A percentile compares a stretch with the other conserved stretches of the same genome.
Conservation (phyloP, 768 basidiomycete genomes). For the Pisolithus albus region DNA sequence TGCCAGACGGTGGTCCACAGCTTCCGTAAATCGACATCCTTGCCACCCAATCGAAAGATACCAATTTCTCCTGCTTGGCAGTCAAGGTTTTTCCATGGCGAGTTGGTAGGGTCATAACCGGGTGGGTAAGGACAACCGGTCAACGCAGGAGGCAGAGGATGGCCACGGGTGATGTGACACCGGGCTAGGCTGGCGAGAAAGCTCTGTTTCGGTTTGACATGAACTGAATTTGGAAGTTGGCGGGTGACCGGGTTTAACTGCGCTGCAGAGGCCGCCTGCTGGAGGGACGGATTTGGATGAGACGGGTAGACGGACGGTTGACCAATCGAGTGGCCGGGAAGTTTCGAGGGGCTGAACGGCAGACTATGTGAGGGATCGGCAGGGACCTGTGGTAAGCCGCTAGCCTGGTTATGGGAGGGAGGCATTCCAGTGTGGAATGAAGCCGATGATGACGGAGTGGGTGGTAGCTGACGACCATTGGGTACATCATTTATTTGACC, state of each 20-base stretch:
- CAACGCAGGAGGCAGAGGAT: slow-evolving; percentile 69
- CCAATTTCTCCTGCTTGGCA: slow-evolving; percentile 52
- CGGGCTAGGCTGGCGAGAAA: slow-evolving; percentile 58
- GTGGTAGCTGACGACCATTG: slow-evolving; percentile 41
- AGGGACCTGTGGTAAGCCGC: slow-evolving; percentile 34
- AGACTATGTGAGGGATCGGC: slow-evolving; percentile 32
- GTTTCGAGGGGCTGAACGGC: slow-evolving; percentile 36
- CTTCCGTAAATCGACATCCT: slow-evolving; percentile 70
- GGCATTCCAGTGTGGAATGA: slow-evolving; percentile 59
- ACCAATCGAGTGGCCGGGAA: slow-evolving; percentile 36
- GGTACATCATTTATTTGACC: slow-evolving; percentile 45
- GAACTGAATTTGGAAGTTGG: slow-evolving; percentile 28
- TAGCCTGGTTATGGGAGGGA: slow-evolving; percentile 23
- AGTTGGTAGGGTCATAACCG: slow-evolving; percentile 54
- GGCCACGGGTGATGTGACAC: slow-evolving; percentile 48
- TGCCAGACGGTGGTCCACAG: slow-evolving; percentile 59
- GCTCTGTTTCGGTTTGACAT: slow-evolving; percentile 50
- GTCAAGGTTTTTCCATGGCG: slow-evolving; percentile 64
- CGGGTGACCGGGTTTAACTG: slow-evolving; percentile 32
- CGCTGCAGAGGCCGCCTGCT: slow-evolving; percentile 36
- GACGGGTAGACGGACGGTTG: slow-evolving; percentile 40
- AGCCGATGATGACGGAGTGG: slow-evolving; percentile 53
- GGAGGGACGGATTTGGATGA: slow-evolving; percentile 28
- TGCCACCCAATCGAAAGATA: slow-evolving; percentile 60
- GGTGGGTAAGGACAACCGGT: slow-evolving; percentile 53